These are phyloP conservation scores for Lachnellula hyalina DNA, from an alignment of 2,329 filamentous ascomycete species.

Conservation along the genomic window DNA sequence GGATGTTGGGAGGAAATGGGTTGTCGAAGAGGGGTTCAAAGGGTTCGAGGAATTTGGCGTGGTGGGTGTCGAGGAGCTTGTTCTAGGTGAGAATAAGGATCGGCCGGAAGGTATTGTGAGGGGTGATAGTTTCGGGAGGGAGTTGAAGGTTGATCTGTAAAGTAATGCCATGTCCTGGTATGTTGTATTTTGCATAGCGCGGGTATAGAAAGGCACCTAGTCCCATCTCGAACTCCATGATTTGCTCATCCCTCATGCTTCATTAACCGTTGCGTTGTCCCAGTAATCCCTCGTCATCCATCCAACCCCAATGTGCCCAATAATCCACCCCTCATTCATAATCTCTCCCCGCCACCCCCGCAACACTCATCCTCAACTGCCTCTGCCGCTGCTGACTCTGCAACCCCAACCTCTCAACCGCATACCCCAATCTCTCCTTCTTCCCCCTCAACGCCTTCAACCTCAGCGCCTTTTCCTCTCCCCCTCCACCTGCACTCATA, in stretches of 20 bases:
- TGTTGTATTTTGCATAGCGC: too few relatives aligned
- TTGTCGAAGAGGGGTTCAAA: constrained; percentile 80
- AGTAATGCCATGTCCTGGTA: too few relatives aligned
- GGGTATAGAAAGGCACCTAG: too few relatives aligned
- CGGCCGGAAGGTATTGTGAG: constrained; percentile 9
- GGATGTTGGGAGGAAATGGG: constrained; percentile 62
- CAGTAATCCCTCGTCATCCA: background rate
- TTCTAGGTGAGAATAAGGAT: constrained; percentile 2
- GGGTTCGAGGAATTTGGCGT: constrained; percentile 51
- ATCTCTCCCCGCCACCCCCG: constrained; percentile 29
- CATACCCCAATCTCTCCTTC: constrained; percentile 66
- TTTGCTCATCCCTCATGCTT: background rate
- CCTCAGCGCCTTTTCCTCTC: constrained; percentile 34
- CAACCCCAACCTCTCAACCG: constrained; percentile 61
- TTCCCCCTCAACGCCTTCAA: constrained; percentile 60
- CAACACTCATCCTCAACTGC: constrained; percentile 69
- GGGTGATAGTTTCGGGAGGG: constrained; percentile 16
- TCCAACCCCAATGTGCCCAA: background rate
- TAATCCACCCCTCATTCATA: background rate
- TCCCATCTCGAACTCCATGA: background rate
- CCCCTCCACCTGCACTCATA: constrained; percentile 10
- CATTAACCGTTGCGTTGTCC: background rate
- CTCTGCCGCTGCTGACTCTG: constrained; percentile 64
- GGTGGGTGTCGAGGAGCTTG: constrained; percentile 15
- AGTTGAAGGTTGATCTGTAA: constrained; percentile 12